These are phyloP conservation scores for Spiromastix sp. DNA, from an alignment of 2,329 filamentous ascomycete genomes.

Conservation along the genomic window DNA sequence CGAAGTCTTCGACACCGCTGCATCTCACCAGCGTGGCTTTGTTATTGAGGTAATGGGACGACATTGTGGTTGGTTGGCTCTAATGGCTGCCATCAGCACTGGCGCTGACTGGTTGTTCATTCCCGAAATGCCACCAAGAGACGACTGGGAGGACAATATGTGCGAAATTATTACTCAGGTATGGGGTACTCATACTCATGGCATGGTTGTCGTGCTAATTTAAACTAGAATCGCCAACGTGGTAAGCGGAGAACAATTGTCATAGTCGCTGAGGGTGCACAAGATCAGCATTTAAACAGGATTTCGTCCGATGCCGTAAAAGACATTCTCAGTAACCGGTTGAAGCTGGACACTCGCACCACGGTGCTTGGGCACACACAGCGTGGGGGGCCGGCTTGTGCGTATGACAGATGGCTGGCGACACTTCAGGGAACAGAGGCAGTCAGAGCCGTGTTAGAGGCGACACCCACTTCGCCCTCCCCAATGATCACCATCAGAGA, in stretches of 20 bases:
- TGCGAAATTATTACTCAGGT: constrained; percentile 64
- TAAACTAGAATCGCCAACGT: constrained; percentile 61
- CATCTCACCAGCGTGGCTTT: constrained; percentile 91
- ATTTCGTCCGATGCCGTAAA: constrained; percentile 77
- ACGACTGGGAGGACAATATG: constrained; percentile 88
- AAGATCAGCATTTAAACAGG: constrained; percentile 72
- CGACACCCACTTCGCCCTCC: constrained; percentile 78
- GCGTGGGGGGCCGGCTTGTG: constrained; percentile 80
- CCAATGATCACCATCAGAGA: constrained; percentile 95
- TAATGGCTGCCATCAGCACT: constrained; percentile 91
- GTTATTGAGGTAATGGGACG: constrained; percentile 98
- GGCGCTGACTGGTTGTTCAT: constrained; percentile 97
- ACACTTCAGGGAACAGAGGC: constrained; percentile 92
- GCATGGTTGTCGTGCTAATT: constrained; percentile 5
- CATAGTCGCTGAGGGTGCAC: constrained; percentile 90
- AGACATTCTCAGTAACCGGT: constrained; percentile 69
- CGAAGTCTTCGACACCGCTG: constrained; percentile 84
- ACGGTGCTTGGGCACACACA: constrained; percentile 97
- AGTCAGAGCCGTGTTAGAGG: constrained; percentile 81
- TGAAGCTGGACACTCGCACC: constrained; percentile 82
- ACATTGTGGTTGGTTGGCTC: constrained; percentile 92
- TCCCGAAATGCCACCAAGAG: constrained; percentile 78
- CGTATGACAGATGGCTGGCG: constrained; percentile 86
- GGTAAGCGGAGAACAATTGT: constrained; percentile 98
- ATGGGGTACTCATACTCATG: constrained; percentile 13